phyloP scores from a whole-genome alignment of 73 alveolate species.

The Paraurostyla sp. region DNA sequence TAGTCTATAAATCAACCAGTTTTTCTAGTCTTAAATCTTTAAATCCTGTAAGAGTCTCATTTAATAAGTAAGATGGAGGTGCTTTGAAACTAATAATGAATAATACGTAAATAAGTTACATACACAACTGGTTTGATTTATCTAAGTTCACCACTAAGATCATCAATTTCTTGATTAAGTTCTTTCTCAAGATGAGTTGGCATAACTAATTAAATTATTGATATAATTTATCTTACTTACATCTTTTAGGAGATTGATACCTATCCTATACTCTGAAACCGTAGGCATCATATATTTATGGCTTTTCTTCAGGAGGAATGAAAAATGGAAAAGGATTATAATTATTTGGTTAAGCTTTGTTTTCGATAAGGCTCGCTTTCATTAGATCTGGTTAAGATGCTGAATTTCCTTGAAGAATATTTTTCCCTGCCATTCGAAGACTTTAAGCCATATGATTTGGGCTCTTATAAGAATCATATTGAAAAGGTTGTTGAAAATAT shows the following conservation, averaged over 20 bases:
- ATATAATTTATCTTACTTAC: constrained; percentile 16
- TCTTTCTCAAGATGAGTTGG: constrained; percentile 47
- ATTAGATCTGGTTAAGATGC: background rate
- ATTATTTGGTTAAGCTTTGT: background rate
- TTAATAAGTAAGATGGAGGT: constrained; percentile 51
- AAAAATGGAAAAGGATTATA: constrained; percentile 39
- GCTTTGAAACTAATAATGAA: constrained; percentile 9
- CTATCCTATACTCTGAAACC: constrained; percentile 33
- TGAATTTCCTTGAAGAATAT: background rate
- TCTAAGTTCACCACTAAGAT: background rate
- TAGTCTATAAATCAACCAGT: constrained; percentile 17
- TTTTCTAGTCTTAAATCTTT: constrained; percentile 12
- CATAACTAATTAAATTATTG: background rate
- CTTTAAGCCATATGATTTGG: background rate
- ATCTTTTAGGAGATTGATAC: constrained; percentile 9
- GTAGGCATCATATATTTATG: background rate
- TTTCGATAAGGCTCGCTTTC: too few relatives aligned
- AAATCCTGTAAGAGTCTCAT: constrained; percentile 44
- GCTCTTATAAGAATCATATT: background rate
- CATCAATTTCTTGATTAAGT: constrained; percentile 32
- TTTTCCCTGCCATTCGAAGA: background rate
- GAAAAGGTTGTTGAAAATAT: too few relatives aligned
- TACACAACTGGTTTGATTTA: constrained; percentile 38
- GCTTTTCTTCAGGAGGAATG: constrained; percentile 40
- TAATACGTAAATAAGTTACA: background rate